Evolutionary conservation across 2,329 filamentous ascomycete species (phyloP).

Genomic region (Penicillium occitanis): DNA sequence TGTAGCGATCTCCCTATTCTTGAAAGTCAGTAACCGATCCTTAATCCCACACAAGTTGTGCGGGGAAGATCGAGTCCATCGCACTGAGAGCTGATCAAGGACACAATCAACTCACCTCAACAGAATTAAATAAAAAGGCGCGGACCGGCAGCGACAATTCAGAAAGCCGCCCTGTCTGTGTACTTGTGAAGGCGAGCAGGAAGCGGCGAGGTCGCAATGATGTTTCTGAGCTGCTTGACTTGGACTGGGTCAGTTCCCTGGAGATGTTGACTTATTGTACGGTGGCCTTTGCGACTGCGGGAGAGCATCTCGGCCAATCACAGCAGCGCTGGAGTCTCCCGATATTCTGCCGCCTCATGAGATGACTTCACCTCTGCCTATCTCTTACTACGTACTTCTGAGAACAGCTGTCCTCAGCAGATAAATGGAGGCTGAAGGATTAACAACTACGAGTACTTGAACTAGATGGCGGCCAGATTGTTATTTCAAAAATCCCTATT

Average conservation of each 20-base stretch:
- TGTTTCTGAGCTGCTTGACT: conserved; percentile 15
- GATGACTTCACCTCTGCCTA: neutral
- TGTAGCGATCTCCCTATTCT: conserved; percentile 27
- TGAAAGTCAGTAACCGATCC: conserved; percentile 25
- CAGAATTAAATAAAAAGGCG: conserved; percentile 2
- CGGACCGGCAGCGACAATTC: conserved; percentile 21
- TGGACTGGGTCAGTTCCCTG: conserved; percentile 14
- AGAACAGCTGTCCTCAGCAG: neutral
- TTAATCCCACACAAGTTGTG: conserved; percentile 20
- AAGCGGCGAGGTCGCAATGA: conserved; percentile 25
- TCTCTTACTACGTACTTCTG: neutral
- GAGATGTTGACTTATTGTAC: conserved; percentile 30
- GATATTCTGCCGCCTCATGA: conserved; percentile 27
- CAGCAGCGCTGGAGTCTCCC: conserved; percentile 7
- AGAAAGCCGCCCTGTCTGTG: conserved; percentile 24
- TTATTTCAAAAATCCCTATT: neutral
- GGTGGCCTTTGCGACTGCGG: conserved; percentile 39
- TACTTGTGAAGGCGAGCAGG: conserved; percentile 23
- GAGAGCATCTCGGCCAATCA: conserved; percentile 34
- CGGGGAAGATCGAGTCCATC: conserved; percentile 20
- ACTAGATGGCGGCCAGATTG: neutral
- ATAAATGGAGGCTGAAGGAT: neutral
- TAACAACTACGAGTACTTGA: too few relatives aligned
- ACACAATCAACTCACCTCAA: neutral
- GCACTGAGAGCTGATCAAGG: conserved; percentile 21